Evolutionary conservation across 2,329 filamentous ascomycete genomes (phyloP), one percentile per base, ranked within the genome.

Genomic region (Elsinoe fawcettii): DNA sequence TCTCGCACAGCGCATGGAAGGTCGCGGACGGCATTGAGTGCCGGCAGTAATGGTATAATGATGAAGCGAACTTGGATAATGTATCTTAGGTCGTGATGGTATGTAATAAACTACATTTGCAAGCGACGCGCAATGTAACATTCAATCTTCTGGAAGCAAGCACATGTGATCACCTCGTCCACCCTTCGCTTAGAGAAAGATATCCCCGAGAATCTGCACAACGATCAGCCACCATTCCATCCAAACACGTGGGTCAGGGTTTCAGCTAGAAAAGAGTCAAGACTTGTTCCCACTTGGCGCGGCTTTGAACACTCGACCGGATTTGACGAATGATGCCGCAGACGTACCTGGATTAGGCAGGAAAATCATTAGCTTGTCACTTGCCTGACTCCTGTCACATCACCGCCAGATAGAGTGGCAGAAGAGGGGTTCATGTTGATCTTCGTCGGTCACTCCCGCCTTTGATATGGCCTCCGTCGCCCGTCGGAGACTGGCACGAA

Each of bases 1-100:
- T 58, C 80, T 83, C 68, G 77, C 80, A n/a, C 58, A 61, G 41
- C 43, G 58, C 2, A 32, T 11, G 30, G 54, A 56, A 23, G 59
- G 43, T 22, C 55, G 58, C 25, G 60, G 60, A 51, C 51, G 55
- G 57, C 54, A 56, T 36, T 56, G 43, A 53, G 46, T 34, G 46
- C 25, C 30, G 46, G 36, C 32, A 36, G 37, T 56, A 54, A 34
- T 54, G 30, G 46, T 32, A 36, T 51, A 51, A 51, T 51, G 27
- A 51, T 51, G 46, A 27, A 20, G 27, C 25, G 46, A 32, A 44
- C 20, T 34, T 34, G 46, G 46, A 51, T 51, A 51, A 25, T 51
- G 49, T 53, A 53, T 36, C 20, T 37, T 36, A 22, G 32, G 41
- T 44, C 18, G 22, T 23, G 30, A 23, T 22, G 30, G 16, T 20